Evolutionary conservation across 176 grass and related monocot species (phyloP).

Genomic region (Eleusine coracana): DNA sequence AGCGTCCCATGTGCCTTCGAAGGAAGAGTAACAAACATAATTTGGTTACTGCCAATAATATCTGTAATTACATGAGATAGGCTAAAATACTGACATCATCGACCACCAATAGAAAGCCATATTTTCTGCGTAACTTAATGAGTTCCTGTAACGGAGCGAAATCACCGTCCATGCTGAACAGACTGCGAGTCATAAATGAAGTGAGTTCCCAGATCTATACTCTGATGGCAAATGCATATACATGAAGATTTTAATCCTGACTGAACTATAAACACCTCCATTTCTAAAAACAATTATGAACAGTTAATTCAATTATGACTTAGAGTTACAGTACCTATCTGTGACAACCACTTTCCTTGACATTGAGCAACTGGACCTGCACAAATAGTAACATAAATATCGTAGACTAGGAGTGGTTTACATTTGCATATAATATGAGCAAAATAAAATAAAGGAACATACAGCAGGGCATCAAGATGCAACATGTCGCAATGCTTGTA

Average conservation of each 20-base stretch:
- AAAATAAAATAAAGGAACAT: constrained; percentile 44
- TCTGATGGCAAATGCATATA: not conserved
- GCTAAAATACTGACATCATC: constrained; percentile 72
- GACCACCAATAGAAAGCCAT: constrained; percentile 86
- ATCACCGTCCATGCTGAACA: constrained; percentile 98
- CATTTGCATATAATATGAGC: too few species aligned
- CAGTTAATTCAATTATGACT: constrained; percentile 27
- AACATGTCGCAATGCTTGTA: constrained; percentile 80
- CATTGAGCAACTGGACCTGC: constrained; percentile 69
- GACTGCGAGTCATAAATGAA: constrained; percentile 53
- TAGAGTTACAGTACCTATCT: constrained; percentile 52
- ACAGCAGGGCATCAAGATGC: constrained; percentile 83
- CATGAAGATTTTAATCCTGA: too few species aligned
- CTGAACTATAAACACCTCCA: too few species aligned
- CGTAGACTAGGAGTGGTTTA: not conserved
- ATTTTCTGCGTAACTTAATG: constrained; percentile 68
- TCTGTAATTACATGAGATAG: constrained; percentile 7
- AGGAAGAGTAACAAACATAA: constrained; percentile 9
- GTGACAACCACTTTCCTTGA: constrained; percentile 88
- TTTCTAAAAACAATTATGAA: not conserved
- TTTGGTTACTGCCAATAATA: constrained; percentile 1
- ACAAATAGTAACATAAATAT: not conserved
- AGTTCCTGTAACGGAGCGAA: constrained; percentile 77
- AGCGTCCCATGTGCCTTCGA: constrained; percentile 84
- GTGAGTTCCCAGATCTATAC: constrained; percentile 18